Base-by-base conservation (phyloP, 371 early-diverging fungal genomes). In the Apophysomyces ossiformis region DNA sequence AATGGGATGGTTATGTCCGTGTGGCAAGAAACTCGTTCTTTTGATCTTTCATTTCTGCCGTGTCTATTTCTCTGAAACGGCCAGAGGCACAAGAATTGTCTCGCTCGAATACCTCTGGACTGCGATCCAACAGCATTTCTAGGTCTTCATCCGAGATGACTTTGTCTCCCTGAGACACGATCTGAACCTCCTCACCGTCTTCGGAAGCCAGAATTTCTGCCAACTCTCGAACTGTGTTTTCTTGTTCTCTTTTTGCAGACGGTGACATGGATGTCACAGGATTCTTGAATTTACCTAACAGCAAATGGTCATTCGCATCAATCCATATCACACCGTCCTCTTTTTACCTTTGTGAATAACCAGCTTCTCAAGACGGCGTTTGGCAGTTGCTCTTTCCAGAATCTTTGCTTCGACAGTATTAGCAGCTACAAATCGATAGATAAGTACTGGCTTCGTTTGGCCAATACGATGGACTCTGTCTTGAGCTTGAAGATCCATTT, bases 401-500 rank as follows among this genome's bases (percentile, higher is more conserved):
- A 96, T 92, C 59, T 88, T 89, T 57, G 87, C 84, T 71, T 97
- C 99, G 36, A 96, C 87, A 7, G 94, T 93, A 57, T 93, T 92
- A 58, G 91, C 93, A 0, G 93, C 88, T 26, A 94, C 89, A 5
- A 99, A 81, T 8, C 98, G 85, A 74, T 95, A 97, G 39, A 99
- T 89, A 54, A 93, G 81, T 0, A 99, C 98, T 1, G 94, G 94
- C 50, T 89, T 91, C 13, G 89, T 93, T 71, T 99, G 99, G 7
- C 99, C 99, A 64, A 98, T 93, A 66, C 99, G 89, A 77, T 99
- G 99, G 9, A 93, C 96, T 62, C 99, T 89, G 72, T 98, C 99
- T 82, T 96, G 96, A 4, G 97, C 99, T 74, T 99, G 98, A 57
- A 97, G 79, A 76, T 99, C 99, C 89, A 94, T 95, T 88, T 96